These are phyloP conservation scores for Colletotrichum liriopes DNA, from an alignment of 2,329 filamentous ascomycete genomes.

Conservation along the genomic window DNA sequence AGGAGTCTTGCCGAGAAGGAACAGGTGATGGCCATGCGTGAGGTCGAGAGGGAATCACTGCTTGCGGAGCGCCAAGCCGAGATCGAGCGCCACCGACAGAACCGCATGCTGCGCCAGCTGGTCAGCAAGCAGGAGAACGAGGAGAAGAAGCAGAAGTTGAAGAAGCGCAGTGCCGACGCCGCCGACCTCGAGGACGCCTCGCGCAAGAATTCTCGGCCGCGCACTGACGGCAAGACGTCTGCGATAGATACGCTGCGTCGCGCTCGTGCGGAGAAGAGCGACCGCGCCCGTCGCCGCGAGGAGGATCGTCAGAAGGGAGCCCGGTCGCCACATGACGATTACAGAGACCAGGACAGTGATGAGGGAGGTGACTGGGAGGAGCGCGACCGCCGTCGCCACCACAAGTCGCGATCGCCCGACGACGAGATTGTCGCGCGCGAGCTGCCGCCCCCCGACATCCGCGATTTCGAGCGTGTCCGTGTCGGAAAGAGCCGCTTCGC, in stretches of 20 bases:
- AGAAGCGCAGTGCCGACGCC: constrained; percentile 84
- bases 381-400: constrained; percentile 60
- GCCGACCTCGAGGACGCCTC: constrained; percentile 85
- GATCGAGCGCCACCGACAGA: constrained; percentile 86
- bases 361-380: constrained; percentile 65
- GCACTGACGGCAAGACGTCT: constrained; percentile 78
- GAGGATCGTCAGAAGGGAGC: constrained; percentile 70
- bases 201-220: constrained; percentile 81
- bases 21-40: constrained; percentile 87
- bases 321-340: constrained; percentile 67
- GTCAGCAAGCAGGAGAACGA: constrained; percentile 77
- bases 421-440: constrained; percentile 79
- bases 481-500: constrained; percentile 90
- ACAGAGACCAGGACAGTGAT: constrained; percentile 82
- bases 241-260: constrained; percentile 81
- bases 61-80: constrained; percentile 89
- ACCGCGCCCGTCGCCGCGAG: constrained; percentile 74
- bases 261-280: constrained; percentile 75
- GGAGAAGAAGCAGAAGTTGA: constrained; percentile 73
- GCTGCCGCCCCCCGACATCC: constrained; percentile 79
- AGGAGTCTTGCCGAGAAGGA: constrained; percentile 81
- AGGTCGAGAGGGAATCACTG: constrained; percentile 92
- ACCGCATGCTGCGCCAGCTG: constrained; percentile 84
- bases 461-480: constrained; percentile 87
- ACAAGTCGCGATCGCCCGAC: constrained; percentile 68